Conservation (phyloP, 768 basidiomycete genomes). For the Mycena capillaripes region DNA sequence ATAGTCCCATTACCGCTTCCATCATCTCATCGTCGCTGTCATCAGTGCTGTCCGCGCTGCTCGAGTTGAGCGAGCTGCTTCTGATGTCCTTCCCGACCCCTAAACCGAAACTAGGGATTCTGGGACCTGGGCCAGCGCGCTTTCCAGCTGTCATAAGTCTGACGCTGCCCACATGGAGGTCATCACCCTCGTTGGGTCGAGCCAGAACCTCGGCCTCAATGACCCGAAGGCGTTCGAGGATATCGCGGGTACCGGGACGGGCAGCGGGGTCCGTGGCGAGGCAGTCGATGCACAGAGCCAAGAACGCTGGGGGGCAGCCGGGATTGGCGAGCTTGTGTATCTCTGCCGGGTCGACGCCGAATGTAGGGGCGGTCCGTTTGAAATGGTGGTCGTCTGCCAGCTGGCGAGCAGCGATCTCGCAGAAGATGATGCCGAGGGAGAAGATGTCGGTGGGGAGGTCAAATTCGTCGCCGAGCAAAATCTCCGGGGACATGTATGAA, state of each 20-base stretch:
- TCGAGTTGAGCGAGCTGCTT: constrained; percentile 45
- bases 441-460: constrained; percentile 96
- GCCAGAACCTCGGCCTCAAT: constrained; percentile 90
- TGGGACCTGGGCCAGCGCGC: constrained; percentile 69
- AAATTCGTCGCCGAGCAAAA: constrained; percentile 91
- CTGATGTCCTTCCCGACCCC: constrained; percentile 76
- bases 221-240: constrained; percentile 81
- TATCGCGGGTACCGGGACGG: constrained; percentile 82
- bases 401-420: constrained; percentile 87
- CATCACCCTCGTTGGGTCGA: constrained; percentile 73
- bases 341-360: constrained; percentile 84
- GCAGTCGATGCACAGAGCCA: constrained; percentile 86
- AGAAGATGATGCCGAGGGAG: constrained; percentile 93
- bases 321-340: constrained; percentile 74
- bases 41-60: constrained; percentile 73
- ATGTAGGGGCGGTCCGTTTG: constrained; percentile 84
- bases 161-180: constrained; percentile 87
- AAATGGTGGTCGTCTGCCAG: constrained; percentile 89
- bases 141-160: constrained; percentile 82
- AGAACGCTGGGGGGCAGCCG: constrained; percentile 85
- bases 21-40: constrained; percentile 72
- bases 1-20: constrained; percentile 69
- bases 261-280: constrained; percentile 71
- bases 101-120: constrained; percentile 90
- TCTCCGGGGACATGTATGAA: constrained; percentile 98